These are phyloP conservation scores for Aspergillus sp. DNA, from an alignment of 2,329 filamentous ascomycete genomes.

Conservation along the genomic window DNA sequence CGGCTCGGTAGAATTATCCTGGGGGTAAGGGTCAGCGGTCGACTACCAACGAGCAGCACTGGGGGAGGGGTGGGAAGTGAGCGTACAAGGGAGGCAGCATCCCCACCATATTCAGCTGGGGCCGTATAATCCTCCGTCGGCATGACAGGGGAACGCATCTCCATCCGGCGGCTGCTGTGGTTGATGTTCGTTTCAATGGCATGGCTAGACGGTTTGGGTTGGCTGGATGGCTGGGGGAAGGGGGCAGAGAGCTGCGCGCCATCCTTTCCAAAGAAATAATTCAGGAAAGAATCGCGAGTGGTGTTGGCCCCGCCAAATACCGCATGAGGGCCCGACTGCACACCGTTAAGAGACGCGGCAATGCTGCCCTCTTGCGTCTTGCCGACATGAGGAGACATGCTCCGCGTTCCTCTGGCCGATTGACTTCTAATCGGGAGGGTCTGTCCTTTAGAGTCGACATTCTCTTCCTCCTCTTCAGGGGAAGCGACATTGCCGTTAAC, in stretches of 20 bases:
- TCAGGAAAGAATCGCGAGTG: conserved; percentile 87
- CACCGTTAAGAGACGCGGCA: conserved; percentile 65
- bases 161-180: conserved; percentile 74
- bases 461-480: conserved; percentile 65
- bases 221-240: conserved; percentile 39
- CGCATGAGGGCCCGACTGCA: conserved; percentile 60
- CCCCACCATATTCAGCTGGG: conserved; percentile 39
- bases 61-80: no score
- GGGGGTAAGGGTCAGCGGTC: conserved; percentile 3
- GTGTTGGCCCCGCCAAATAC: conserved; percentile 60
- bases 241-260: conserved; percentile 49
- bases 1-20: conserved; percentile 61
- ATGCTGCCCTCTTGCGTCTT: conserved; percentile 63
- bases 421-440: conserved; percentile 61
- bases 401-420: conserved; percentile 62
- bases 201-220: conserved; percentile 71
- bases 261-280: conserved; percentile 98
- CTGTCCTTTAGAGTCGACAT: conserved; percentile 51
- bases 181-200: conserved; percentile 76
- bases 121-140: conserved; percentile 42
- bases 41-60: not conserved
- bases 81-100: conserved; percentile 49
- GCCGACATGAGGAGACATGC: conserved; percentile 76
- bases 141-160: conserved; percentile 41
- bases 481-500: conserved; percentile 63